phyloP scores from a whole-genome alignment of 169 alveolate species.

The Cryptosporidium baileyi region DNA sequence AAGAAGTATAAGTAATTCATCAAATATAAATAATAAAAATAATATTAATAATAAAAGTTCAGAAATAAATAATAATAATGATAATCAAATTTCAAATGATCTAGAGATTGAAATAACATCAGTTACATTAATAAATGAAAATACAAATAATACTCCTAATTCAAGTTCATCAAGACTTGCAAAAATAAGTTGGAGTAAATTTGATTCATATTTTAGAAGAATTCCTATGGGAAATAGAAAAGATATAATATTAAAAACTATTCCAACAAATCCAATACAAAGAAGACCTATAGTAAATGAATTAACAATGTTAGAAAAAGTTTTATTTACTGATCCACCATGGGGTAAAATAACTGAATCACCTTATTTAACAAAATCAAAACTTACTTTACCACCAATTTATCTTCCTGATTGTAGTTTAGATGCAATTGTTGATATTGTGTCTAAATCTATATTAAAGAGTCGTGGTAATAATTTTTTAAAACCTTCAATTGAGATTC shows the following conservation, averaged over 20 bases:
- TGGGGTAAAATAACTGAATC: slow-evolving; percentile 37
- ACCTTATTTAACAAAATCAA: slow-evolving; percentile 9
- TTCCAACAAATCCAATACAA: not conserved
- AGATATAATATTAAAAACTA: slow-evolving; percentile 33
- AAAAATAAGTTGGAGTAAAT: slow-evolving; percentile 54
- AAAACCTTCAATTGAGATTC: slow-evolving; percentile 4
- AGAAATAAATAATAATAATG: not conserved
- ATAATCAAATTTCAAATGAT: not conserved
- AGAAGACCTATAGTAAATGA: slow-evolving; percentile 19
- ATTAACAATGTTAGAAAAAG: slow-evolving; percentile 2
- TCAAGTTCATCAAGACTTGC: slow-evolving; percentile 41
- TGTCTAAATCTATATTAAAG: slow-evolving; percentile 26
- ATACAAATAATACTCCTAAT: not conserved
- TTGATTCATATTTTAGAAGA: slow-evolving; percentile 35
- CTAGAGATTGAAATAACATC: slow-evolving; percentile 51
- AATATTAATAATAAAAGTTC: too few species aligned
- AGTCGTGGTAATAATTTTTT: not conserved
- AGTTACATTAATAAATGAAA: slow-evolving; percentile 36
- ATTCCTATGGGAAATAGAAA: slow-evolving; percentile 49
- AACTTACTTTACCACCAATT: slow-evolving; percentile 46
- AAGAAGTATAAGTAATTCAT: too few species aligned
- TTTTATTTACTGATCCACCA: slow-evolving; percentile 21
- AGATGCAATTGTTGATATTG: slow-evolving; percentile 44
- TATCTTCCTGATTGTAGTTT: slow-evolving; percentile 17
- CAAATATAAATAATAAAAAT: not conserved